Evolutionary conservation across 768 basidiomycete species (phyloP).

Genomic region (Panus rudis): DNA sequence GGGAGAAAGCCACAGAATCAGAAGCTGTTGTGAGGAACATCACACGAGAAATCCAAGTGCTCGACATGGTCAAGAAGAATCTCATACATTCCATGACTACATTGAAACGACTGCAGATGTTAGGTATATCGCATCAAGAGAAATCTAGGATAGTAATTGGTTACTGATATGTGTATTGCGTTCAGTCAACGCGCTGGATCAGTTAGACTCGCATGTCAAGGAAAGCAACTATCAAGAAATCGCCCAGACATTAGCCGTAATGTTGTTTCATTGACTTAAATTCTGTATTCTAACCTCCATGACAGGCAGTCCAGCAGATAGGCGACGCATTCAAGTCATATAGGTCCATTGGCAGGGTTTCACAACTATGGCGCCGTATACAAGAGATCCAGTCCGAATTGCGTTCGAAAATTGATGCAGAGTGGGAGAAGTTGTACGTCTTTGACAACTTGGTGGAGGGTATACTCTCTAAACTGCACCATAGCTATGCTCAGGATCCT

Average conservation of each 20-base stretch:
- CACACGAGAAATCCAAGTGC: constrained; percentile 91
- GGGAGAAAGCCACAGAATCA: constrained; percentile 94
- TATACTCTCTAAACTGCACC: constrained; percentile 1
- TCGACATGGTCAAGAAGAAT: constrained; percentile 93
- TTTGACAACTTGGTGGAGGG: background rate
- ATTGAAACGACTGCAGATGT: constrained; percentile 86
- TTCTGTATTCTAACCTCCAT: background rate
- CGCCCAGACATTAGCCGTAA: constrained; percentile 70
- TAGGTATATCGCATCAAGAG: constrained; percentile 62
- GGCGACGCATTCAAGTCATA: constrained; percentile 75
- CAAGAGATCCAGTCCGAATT: constrained; percentile 80
- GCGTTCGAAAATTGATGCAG: constrained; percentile 73
- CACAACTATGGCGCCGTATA: constrained; percentile 71
- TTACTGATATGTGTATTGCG: no score
- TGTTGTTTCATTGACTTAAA: constrained; percentile 22
- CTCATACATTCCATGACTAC: constrained; percentile 85
- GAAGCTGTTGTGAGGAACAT: constrained; percentile 94
- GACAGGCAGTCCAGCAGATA: constrained; percentile 83
- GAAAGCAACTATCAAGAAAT: constrained; percentile 80
- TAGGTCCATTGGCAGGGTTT: constrained; percentile 67
- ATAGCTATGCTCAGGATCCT: constrained; percentile 74
- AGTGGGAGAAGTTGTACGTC: constrained; percentile 91
- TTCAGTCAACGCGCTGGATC: constrained; percentile 76
- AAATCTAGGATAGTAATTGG: no score
- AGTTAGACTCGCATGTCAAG: constrained; percentile 71